These are phyloP conservation scores for Monoraphidium neglectum DNA, from an alignment of 139 green algal genomes.

Conservation along the genomic window DNA sequence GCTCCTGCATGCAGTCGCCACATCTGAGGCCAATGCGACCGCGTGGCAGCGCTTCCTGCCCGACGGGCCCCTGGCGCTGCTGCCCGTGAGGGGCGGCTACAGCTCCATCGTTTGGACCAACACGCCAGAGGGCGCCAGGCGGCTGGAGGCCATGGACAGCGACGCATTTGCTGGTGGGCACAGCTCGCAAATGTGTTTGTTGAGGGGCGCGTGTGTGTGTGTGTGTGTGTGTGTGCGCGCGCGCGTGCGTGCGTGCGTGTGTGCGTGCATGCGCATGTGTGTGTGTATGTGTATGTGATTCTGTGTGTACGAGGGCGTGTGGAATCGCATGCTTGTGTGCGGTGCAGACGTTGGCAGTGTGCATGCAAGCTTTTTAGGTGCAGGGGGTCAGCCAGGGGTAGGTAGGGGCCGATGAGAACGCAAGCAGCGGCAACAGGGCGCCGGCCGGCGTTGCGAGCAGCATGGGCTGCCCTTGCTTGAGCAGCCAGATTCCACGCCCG, in stretches of 20 bases:
- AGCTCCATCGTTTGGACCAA: conserved; percentile 83
- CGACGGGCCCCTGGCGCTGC: conserved; percentile 77
- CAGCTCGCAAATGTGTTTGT: conserved; percentile 38
- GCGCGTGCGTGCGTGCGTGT: no score
- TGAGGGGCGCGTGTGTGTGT: no score
- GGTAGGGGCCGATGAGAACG: background rate
- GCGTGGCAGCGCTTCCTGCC: conserved; percentile 87
- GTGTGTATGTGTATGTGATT: no score
- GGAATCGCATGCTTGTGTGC: no score
- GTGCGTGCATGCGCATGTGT: no score
- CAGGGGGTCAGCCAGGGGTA: background rate
- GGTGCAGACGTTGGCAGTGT: no score
- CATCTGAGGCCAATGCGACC: conserved; percentile 40
- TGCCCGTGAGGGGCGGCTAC: conserved; percentile 70
- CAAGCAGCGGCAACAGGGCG: background rate
- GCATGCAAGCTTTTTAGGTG: no score
- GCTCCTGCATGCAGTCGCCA: background rate
- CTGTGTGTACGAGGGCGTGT: no score
- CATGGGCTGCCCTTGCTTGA: background rate
- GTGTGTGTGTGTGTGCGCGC: no score
- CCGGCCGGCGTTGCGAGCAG: background rate
- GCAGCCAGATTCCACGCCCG: background rate
- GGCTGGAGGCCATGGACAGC: conserved; percentile 49
- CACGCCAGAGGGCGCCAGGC: conserved; percentile 47
- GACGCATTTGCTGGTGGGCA: conserved; percentile 31